Base-by-base conservation (phyloP, 768 basidiomycete genomes). In the Royoungia palumana region DNA sequence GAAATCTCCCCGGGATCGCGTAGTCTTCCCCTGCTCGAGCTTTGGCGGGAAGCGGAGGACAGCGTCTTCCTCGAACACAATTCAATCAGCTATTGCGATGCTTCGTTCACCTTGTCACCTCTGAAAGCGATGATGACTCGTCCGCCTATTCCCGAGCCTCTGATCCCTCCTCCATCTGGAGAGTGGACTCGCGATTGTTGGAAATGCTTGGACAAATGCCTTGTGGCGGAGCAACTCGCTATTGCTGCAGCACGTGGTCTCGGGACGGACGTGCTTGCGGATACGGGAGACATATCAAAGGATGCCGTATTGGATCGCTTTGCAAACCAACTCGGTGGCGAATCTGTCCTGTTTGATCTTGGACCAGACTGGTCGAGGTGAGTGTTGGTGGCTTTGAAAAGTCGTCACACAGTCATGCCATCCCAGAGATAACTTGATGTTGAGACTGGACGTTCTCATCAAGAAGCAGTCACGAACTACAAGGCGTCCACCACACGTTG, bases 171-270 rank as follows among this genome's bases (percentile, higher is more conserved):
- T 34, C 22, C 13, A 1, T 37, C 44, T 12, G 54, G 69, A 13
- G 69, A 66, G 35, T 94, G 90, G 90, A 73, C 75, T 4, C 85
- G 84, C 59, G 78, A 79, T 19, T 86, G 91, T 44, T 94, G 90
- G 90, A 90, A 86, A 63, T 61, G 73, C 41, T 72, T 94, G 41
- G 90, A 93, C 64, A 79, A 78, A 20, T 89, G 87, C 58, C 85
- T 91, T 53, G 84, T 85, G 11, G 85, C 87, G 45, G 81, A 85
- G 61, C 72, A 86, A 27, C 64, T 86, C 13, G 73, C 75, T 3
- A 55, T 79, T 39, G 80, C 74, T 3, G 65, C 54, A 55, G 62
- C 50, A 34, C 58, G 42, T 49, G 55, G 65, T 22, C 41, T 61
- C 2, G 41, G 36, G n/a, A 60, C 64, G 36, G 69, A 72, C 34